Conservation (phyloP, 108 stramenopile species). For the Cyclostephanos invisitatus region DNA sequence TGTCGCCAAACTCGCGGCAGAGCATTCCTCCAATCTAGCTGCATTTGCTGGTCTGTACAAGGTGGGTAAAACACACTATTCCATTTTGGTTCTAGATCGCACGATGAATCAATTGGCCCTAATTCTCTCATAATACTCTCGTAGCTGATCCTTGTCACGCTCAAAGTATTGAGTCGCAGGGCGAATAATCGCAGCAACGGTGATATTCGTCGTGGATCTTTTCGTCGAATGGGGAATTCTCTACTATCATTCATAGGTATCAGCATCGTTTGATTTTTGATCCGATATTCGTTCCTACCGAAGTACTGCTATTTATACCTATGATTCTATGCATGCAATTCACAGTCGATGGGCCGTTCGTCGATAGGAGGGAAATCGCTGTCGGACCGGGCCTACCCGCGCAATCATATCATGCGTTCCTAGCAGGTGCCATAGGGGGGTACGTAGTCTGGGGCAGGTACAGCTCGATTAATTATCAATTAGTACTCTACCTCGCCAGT, state of each 20-base stretch:
- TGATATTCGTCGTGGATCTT: not conserved
- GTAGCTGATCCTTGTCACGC: constrained; percentile 44
- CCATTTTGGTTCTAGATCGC: not conserved
- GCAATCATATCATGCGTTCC: constrained; percentile 71
- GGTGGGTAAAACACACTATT: constrained; percentile 26
- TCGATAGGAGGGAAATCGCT: constrained; percentile 17
- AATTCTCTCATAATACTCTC: not conserved
- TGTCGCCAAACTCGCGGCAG: constrained; percentile 56
- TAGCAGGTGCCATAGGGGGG: constrained; percentile 79
- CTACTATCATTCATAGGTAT: constrained; percentile 12
- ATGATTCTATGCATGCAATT: not conserved
- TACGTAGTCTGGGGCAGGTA: constrained; percentile 85
- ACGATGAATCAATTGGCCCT: not conserved
- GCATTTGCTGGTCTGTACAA: constrained; percentile 86
- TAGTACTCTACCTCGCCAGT: constrained; percentile 79
- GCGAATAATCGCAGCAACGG: constrained; percentile 18
- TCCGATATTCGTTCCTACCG: not conserved
- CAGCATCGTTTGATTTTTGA: not conserved
- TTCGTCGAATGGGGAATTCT: constrained; percentile 11
- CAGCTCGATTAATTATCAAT: constrained; percentile 77
- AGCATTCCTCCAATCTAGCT: constrained; percentile 76
- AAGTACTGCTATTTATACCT: not conserved
- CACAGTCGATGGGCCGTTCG: constrained; percentile 60
- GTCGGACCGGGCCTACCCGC: constrained; percentile 66
- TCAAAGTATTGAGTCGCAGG: constrained; percentile 51